These are phyloP conservation scores for Suhomyces bokatorum DNA, from an alignment of 1,139 yeast genomes.

Conservation along the genomic window DNA sequence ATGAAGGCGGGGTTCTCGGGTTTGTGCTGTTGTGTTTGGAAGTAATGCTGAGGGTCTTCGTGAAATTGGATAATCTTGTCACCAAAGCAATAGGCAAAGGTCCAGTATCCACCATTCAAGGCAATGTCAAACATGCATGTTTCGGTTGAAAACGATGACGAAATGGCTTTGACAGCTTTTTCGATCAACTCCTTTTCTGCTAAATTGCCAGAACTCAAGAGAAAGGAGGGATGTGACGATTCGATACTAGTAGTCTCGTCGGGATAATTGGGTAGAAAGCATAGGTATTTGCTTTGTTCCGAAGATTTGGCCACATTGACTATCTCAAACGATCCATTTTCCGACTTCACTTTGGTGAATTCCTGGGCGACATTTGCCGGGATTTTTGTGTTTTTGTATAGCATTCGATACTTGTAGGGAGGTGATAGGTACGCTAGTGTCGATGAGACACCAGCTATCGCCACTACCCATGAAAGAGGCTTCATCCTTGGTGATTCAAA, in stretches of 20 bases:
- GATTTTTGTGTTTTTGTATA: constrained; percentile 12
- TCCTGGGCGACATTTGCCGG: constrained; percentile 13
- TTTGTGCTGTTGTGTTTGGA: constrained; percentile 27
- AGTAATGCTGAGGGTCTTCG: constrained; percentile 30
- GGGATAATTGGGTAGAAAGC: constrained; percentile 14
- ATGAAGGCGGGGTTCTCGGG: constrained; percentile 42
- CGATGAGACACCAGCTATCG: not conserved
- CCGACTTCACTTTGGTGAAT: constrained; percentile 1
- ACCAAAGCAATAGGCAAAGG: constrained; percentile 58
- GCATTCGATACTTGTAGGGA: constrained; percentile 13
- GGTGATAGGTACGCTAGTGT: constrained; percentile 3
- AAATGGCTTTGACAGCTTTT: constrained; percentile 23
- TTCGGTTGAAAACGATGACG: constrained; percentile 24
- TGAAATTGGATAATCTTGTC: constrained; percentile 62
- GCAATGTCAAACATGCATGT: constrained; percentile 38
- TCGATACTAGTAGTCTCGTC: not conserved
- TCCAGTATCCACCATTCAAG: constrained; percentile 58
- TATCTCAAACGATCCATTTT: constrained; percentile 14
- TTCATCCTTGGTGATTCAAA: not conserved
- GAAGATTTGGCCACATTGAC: constrained; percentile 10
- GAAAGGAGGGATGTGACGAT: not conserved
- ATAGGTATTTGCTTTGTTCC: constrained; percentile 12
- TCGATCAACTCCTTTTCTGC: constrained; percentile 22
- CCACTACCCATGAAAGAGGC: constrained; percentile 1
- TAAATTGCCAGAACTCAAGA: constrained; percentile 1